phyloP scores from a whole-genome alignment of 192 early-diverging fungal species.

The Lobosporangium transversale region DNA sequence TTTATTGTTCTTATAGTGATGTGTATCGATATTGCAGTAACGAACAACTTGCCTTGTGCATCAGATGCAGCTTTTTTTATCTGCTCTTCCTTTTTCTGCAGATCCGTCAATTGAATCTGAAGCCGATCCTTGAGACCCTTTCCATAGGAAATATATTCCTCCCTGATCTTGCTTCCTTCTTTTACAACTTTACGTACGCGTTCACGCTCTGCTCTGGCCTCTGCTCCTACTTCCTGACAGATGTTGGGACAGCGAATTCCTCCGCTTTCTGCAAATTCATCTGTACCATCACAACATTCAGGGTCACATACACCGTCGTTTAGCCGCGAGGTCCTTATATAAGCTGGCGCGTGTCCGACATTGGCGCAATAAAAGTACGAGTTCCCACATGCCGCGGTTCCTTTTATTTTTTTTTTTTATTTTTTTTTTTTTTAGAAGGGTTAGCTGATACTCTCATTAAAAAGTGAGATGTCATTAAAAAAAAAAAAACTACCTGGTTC shows the following conservation, averaged over 20 bases:
- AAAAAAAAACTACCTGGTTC: conserved; percentile 76
- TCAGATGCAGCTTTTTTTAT: conserved; percentile 20
- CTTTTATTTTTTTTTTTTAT: conserved; percentile 51
- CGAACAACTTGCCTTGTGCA: conserved; percentile 32
- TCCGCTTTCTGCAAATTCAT: conserved; percentile 73
- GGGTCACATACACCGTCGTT: conserved; percentile 97
- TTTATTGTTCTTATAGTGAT: too few species aligned
- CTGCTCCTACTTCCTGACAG: conserved; percentile 71
- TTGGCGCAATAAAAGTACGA: conserved; percentile 88
- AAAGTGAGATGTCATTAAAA: too few species aligned
- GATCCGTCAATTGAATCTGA: conserved; percentile 14
- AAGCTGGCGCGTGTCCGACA: conserved; percentile 72
- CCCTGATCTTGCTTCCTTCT: conserved; percentile 33
- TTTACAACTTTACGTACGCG: conserved; percentile 7
- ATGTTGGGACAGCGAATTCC: conserved; percentile 79
- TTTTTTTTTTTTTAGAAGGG: background rate
- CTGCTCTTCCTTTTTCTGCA: background rate
- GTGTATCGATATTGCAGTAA: background rate
- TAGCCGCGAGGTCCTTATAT: conserved; percentile 75
- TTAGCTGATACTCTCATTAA: background rate
- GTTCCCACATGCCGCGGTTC: conserved; percentile 91
- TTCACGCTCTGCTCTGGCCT: conserved; percentile 25
- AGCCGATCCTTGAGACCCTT: conserved; percentile 18
- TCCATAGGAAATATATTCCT: conserved; percentile 46
- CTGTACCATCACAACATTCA: conserved; percentile 96